Evolutionary conservation across 139 green algal genomes (phyloP).

Genomic region (Pleodorina starrii): DNA sequence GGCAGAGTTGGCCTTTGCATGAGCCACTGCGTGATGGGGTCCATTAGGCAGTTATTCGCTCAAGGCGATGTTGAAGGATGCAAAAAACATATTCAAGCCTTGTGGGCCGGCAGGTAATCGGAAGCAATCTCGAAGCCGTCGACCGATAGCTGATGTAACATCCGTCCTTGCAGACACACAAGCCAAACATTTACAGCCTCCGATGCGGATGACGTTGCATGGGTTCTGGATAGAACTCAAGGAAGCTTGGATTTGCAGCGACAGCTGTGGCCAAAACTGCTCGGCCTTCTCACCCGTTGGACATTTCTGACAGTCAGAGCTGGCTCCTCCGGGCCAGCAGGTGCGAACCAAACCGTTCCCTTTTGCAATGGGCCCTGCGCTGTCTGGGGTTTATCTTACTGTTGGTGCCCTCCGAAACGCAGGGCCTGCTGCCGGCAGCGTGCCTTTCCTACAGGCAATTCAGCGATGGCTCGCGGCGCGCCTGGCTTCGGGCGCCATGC

Average conservation of each 20-base stretch:
- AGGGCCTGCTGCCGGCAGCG: neutral
- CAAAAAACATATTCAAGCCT: neutral
- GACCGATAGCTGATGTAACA: too few relatives aligned
- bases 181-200: neutral
- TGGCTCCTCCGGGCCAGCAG: neutral
- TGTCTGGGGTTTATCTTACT: neutral
- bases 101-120: conserved; percentile 1
- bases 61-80: neutral
- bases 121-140: too few relatives aligned
- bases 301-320: neutral
- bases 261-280: conserved; percentile 18
- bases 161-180: neutral
- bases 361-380: neutral
- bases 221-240: neutral
- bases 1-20: too few relatives aligned
- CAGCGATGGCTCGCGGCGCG: neutral
- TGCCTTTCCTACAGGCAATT: neutral
- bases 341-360: neutral
- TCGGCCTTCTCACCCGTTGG: conserved; percentile 35
- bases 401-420: neutral
- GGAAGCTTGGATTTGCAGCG: neutral
- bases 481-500: neutral
- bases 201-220: conserved; percentile 18
- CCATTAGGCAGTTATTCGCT: neutral
- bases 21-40: too few relatives aligned